Evolutionary conservation across 768 basidiomycete genomes (phyloP), one percentile per base, ranked within the genome.

Genomic region (Suillus placidus): DNA sequence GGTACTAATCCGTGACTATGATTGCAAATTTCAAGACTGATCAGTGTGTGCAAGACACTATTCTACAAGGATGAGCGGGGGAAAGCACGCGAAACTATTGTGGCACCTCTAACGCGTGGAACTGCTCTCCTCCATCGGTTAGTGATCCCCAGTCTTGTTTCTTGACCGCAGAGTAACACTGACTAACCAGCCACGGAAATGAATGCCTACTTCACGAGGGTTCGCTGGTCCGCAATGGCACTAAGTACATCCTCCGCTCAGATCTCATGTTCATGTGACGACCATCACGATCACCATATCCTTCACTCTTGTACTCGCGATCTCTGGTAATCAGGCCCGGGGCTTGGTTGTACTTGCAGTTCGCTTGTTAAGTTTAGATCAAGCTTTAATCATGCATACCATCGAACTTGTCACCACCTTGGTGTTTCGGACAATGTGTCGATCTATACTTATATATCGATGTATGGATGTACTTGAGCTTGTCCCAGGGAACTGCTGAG

Each of bases 131-230:
- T 92, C 34, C 90, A 91, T 75, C 80, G 89, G 89, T 88, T 42
- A 6, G 78, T 77, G 8, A 20, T 49, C 38, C 30, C 30, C 42
- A 34, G 14, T 18, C 5, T 32, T 64, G 30, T 34, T 10, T 60
- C 43, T 14, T 38, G 58, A 54, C 69, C 16, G 55, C 69, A 30
- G 61, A 32, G 69, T 35, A 55, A 66, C n/a, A 34, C 20, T 55
- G 54, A 34, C 40, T 68, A 40, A 64, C 61, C 61, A 89, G 90
- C 23, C 91, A 93, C 67, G 91, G 91, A 0, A 82, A 85, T 58
- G 87, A 90, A 69, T 92, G 90, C 72, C 77, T 91, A 79, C 76
- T 90, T 40, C 90, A 92, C 68, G 89, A 91, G 78, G 90, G 90
- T 16, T 87, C 88, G 4, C 74, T 79, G 16, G 90, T 93, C 9